Evolutionary conservation across 345 rosid genomes (phyloP).

Genomic region (Gossypium herbaceum): DNA sequence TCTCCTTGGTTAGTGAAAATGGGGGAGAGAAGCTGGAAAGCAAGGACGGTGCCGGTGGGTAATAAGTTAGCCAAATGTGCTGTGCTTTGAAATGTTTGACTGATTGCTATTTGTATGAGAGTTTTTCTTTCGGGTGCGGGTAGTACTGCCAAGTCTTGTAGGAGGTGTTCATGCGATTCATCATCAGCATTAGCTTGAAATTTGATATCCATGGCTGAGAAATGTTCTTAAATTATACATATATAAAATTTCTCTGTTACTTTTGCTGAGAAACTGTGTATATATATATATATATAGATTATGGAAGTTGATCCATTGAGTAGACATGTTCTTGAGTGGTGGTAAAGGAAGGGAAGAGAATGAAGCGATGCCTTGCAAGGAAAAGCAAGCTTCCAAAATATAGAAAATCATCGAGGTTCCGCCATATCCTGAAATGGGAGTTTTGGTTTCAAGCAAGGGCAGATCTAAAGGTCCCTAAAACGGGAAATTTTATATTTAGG

Average conservation of each 20-base stretch:
- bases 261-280: neutral
- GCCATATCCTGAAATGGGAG: too few species aligned
- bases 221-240: neutral
- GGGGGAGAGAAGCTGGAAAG: constrained; percentile 83
- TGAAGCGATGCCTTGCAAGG: constrained; percentile 58
- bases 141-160: constrained; percentile 26
- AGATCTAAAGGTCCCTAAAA: too few species aligned
- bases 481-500: too few species aligned
- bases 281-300: constrained; percentile 6
- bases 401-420: neutral
- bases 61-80: constrained; percentile 85
- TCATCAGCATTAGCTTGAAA: constrained; percentile 21
- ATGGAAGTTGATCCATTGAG: neutral
- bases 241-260: neutral
- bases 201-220: constrained; percentile 22
- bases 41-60: constrained; percentile 90
- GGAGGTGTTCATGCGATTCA: constrained; percentile 26
- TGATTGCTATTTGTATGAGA: constrained; percentile 64
- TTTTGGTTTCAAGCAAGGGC: too few species aligned
- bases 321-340: constrained; percentile 31
- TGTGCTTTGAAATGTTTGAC: constrained; percentile 83
- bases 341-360: constrained; percentile 26
- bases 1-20: constrained; percentile 70
- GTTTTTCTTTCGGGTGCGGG: constrained; percentile 42
- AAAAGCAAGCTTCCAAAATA: constrained; percentile 31